These are phyloP conservation scores for Syzygium jambos DNA, from an alignment of 345 rosid species.

Conservation along the genomic window DNA sequence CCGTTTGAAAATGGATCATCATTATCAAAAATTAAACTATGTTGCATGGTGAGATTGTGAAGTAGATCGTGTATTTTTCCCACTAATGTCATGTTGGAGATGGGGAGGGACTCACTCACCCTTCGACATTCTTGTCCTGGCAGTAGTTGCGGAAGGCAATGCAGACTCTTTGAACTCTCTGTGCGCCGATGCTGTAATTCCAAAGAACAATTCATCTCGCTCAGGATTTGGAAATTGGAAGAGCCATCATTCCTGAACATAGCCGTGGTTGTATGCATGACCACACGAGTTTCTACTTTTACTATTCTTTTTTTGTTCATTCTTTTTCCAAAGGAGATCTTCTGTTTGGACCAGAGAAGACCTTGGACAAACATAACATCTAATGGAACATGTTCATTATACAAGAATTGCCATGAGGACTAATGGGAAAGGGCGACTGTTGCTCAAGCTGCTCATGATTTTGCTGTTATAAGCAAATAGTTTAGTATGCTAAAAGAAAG, in stretches of 20 bases:
- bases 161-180: slow-evolving; percentile 47
- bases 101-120: slow-evolving; percentile 17
- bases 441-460: not conserved
- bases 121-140: slow-evolving; percentile 35
- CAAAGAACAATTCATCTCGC: not conserved
- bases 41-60: not conserved
- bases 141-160: slow-evolving; percentile 35
- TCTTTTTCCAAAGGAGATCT: not conserved
- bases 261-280: not conserved
- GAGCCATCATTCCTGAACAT: not conserved
- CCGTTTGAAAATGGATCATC: not conserved
- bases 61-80: not conserved
- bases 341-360: not conserved
- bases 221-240: not conserved
- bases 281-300: not conserved
- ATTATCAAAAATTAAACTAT: not conserved
- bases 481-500: not conserved
- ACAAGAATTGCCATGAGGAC: not conserved
- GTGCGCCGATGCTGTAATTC: slow-evolving; percentile 44
- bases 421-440: not conserved
- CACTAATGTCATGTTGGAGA: not conserved
- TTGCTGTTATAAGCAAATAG: not conserved
- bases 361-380: not conserved
- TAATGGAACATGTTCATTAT: not conserved
- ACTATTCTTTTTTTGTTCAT: not conserved